These are phyloP conservation scores for Claviceps pazoutovae DNA, from an alignment of 2,329 filamentous ascomycete species.

Conservation along the genomic window DNA sequence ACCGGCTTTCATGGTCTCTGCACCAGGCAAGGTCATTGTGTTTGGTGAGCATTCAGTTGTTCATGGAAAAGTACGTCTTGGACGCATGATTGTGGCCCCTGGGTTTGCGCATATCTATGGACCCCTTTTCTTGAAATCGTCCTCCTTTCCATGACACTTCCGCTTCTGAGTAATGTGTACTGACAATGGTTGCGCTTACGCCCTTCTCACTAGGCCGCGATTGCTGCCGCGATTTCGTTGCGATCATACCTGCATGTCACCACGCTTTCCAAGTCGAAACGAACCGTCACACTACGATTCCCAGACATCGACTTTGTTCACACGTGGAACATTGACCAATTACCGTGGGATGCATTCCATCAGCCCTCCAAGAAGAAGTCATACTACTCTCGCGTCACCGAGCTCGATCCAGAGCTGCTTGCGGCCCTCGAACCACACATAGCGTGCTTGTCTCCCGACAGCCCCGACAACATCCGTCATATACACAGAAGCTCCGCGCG, in stretches of 20 bases:
- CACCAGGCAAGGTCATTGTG: constrained; percentile 94
- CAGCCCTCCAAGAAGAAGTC: constrained; percentile 78
- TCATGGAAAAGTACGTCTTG: constrained; percentile 61
- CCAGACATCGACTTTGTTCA: constrained; percentile 81
- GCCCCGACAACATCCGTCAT: constrained; percentile 60
- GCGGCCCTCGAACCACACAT: constrained; percentile 71
- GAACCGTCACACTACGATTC: constrained; percentile 78
- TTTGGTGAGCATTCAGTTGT: constrained; percentile 98
- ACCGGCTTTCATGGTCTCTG: constrained; percentile 93
- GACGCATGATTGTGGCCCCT: background rate
- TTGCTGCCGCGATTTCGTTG: constrained; percentile 87
- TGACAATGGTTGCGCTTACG: background rate
- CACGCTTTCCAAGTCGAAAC: constrained; percentile 79
- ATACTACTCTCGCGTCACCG: constrained; percentile 81
- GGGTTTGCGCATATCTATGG: background rate
- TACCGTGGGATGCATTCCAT: constrained; percentile 77
- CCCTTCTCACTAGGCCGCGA: constrained; percentile 54
- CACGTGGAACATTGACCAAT: constrained; percentile 83
- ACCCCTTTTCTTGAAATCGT: no score
- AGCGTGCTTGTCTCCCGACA: constrained; percentile 49
- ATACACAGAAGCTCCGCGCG: constrained; percentile 71
- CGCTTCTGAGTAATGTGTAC: background rate
- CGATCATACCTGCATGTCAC: constrained; percentile 95
- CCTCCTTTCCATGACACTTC: no score
- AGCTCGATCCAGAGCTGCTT: constrained; percentile 70